Evolutionary conservation across 352 stramenopile species (phyloP), one percentile per base, ranked within the genome.

Genomic region (Blastocystis sp.): DNA sequence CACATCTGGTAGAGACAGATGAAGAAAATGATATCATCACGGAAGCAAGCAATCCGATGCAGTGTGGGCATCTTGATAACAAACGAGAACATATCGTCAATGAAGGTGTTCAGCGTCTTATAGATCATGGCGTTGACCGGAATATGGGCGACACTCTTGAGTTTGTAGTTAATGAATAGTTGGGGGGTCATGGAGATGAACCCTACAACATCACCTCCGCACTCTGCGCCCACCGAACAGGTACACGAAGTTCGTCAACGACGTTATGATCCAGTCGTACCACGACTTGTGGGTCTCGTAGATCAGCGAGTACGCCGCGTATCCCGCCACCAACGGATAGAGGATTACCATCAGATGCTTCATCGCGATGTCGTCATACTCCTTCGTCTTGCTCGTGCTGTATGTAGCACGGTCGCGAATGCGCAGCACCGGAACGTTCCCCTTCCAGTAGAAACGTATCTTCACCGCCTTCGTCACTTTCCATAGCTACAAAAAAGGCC

Each of bases 101-200:
- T 98, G 87, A 98, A 98, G 59, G 96, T 98, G 90, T 98, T 98
- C 66, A 98, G 90, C 91, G 94, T 98, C 91, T 98, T 98, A 94
- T 99, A 99, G 37, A 98, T 94, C 94, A 99, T 96, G 26, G 96
- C 95, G 90, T 95, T 94, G 96, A 97, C 99, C 55, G 97, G 96
- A 79, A 99, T 92, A 88, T 95, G 93, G 18, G 92, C 93, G 3
- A 96, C 94, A 64, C 92, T 96, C 93, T 98, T 97, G 89, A 99
- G 94, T 91, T 98, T 98, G 94, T 98, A 98, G 91, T 98, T 98
- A 91, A 98, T 98, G 91, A 98, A 98, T 18, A 98, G 90, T 92
- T 98, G 96, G 79, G 96, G 96, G 47, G 96, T 98, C 96, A 99
- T 98, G 94, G 98, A 98, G 91, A 99, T 97, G 91, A 98, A 98